Evolutionary conservation across 2,329 filamentous ascomycete genomes (phyloP), one percentile per base, ranked within the genome.

Genomic region (Diplodia scrobiculata): DNA sequence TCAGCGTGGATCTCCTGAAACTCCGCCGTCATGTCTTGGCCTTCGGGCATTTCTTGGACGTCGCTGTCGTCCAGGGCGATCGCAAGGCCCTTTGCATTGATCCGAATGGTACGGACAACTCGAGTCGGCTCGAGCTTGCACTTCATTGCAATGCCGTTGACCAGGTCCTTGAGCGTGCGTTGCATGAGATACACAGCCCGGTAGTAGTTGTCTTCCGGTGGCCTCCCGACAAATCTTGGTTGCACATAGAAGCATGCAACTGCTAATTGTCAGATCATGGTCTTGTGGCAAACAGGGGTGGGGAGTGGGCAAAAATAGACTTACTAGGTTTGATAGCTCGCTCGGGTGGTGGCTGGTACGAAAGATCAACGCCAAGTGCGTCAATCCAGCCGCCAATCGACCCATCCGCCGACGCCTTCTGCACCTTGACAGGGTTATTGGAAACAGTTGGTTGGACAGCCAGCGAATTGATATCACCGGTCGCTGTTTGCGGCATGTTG

Each of bases 1-100:
- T 81, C 76, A 59, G 79, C 75, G 66, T 80, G 70, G 52, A 91
- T 82, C 71, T 95, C 89, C 66, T 91, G 84, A 67, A 89, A 86
- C 71, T 89, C 87, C 50, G 85, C 85, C 45, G 84, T 81, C 89
- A 98, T 95, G 73, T 97, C 94, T 77, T 98, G 92, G 36, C 92
- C 93, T 79, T 99, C 95, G 1, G 87, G 86, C 63, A 98, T 82
- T 76, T 94, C 90, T 52, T 86, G 85, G 36, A 98, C 86, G 55
- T 96, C 89, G 69, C 97, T 92, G 73, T 98, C 92, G 73, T 98
- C 95, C 71, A 98, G 85, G 73, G 96, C 87, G 65, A 98, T 87
- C 72, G 92, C 87, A 1, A 97, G 79, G 0, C 92, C 92, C 69
- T 88, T 87, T 14, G 87, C 83, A 50, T 91, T 89, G 63, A 92